Percentiles rank a stretch among this genome's conserved stretches.
Evolutionary conservation across 2,329 filamentous ascomycete genomes (phyloP).

Genomic region (Colletotrichum karsti): DNA sequence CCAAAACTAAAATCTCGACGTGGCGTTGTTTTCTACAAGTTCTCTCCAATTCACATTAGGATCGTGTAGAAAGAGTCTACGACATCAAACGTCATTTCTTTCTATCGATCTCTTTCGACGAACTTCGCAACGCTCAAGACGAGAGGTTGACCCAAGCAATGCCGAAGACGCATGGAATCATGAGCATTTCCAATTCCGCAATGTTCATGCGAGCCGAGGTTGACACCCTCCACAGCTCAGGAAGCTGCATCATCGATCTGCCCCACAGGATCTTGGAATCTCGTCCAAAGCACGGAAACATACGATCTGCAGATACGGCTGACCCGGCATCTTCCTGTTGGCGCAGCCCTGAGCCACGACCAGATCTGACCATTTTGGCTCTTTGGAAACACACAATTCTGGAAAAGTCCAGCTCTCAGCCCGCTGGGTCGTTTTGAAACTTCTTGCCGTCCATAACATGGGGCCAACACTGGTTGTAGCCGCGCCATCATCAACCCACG

Average conservation of each 20-base stretch:
- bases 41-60: background rate
- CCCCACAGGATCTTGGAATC: slow-evolving; percentile 13
- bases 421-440: slow-evolving; percentile 3
- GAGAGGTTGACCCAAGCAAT: background rate
- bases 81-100: background rate
- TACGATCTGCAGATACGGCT: slow-evolving; percentile 5
- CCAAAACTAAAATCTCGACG: background rate
- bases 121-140: background rate
- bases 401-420: background rate
- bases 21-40: background rate
- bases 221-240: background rate
- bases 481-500: background rate
- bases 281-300: background rate
- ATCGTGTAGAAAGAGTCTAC: background rate
- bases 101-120: background rate
- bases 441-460: no score
- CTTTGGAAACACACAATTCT: background rate
- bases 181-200: background rate
- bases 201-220: slow-evolving; percentile 16
- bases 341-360: background rate
- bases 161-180: background rate
- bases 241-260: slow-evolving; percentile 10
- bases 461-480: no score
- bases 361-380: background rate
- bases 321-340: slow-evolving; percentile 2